A percentile compares a stretch with the other conserved stretches of the same genome.
These are phyloP conservation scores for Pseudogymnoascus sp. DNA, from an alignment of 2,329 filamentous ascomycete species.

Conservation along the genomic window DNA sequence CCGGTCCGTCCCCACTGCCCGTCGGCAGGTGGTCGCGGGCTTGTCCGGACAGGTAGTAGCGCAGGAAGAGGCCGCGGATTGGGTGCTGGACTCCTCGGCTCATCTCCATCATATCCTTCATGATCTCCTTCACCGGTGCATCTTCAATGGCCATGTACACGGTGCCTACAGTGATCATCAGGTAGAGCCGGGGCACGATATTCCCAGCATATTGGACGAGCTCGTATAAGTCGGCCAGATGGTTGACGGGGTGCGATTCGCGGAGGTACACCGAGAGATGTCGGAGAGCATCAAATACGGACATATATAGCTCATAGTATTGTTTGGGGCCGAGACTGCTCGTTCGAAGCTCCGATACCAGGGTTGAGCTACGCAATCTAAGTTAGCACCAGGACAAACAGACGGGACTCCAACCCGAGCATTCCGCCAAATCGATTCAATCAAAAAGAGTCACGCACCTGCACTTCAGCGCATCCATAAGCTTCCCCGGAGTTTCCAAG, in stretches of 20 bases:
- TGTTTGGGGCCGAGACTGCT: slow-evolving; percentile 97
- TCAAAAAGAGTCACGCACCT: slow-evolving; percentile 55
- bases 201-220: slow-evolving; percentile 97
- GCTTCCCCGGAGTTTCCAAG: slow-evolving; percentile 91
- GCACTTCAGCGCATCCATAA: slow-evolving; percentile 99
- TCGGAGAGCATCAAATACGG: slow-evolving; percentile 93
- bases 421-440: slow-evolving; percentile 8
- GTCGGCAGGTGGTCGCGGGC: slow-evolving; percentile 81
- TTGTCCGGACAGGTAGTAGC: slow-evolving; percentile 94
- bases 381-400: slow-evolving; percentile 22
- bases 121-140: slow-evolving; percentile 97
- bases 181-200: slow-evolving; percentile 89
- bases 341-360: slow-evolving; percentile 96
- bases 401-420: slow-evolving; percentile 11
- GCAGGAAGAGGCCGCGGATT: slow-evolving; percentile 85
- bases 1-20: slow-evolving; percentile 77
- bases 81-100: slow-evolving; percentile 95
- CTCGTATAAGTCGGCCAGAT: slow-evolving; percentile 95
- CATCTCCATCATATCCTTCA: slow-evolving; percentile 99
- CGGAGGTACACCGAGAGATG: slow-evolving; percentile 94
- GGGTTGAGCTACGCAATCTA: slow-evolving; percentile 64
- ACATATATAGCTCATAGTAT: slow-evolving; percentile 99
- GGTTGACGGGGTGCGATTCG: slow-evolving; percentile 95
- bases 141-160: slow-evolving; percentile 99
- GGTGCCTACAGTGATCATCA: slow-evolving; percentile 98